These are phyloP conservation scores for Aspergillus sp. DNA, from an alignment of 2,329 filamentous ascomycete species.

Conservation along the genomic window DNA sequence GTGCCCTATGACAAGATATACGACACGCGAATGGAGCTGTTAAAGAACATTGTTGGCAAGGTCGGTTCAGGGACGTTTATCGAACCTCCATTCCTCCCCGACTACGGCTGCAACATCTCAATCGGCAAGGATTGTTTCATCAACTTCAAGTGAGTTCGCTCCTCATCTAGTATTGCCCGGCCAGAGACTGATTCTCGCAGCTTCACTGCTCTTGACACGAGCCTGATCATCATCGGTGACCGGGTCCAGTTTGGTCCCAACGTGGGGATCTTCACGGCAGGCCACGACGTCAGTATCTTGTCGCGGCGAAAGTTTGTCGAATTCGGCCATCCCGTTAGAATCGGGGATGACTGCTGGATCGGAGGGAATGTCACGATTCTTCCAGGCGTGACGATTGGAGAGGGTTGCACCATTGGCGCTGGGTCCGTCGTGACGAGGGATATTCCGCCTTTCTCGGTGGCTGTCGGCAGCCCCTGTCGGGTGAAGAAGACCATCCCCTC, in stretches of 20 bases:
- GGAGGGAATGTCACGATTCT: conserved; percentile 48
- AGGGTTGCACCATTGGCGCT: conserved; percentile 42
- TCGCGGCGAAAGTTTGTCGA: conserved; percentile 51
- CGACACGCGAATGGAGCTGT: conserved; percentile 23
- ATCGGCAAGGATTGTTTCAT: conserved; percentile 32
- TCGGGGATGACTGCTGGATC: conserved; percentile 52
- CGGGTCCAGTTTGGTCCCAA: conserved; percentile 55
- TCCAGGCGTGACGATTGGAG: conserved; percentile 43
- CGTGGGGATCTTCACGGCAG: conserved; percentile 53
- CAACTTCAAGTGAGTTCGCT: conserved; percentile 30
- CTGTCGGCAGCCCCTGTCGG: conserved; percentile 25
- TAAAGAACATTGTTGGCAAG: conserved; percentile 27
- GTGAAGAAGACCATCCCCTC: conserved; percentile 25
- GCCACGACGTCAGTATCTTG: conserved; percentile 52
- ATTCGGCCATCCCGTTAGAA: conserved; percentile 48
- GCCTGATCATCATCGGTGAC: conserved; percentile 54
- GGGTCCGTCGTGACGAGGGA: conserved; percentile 41
- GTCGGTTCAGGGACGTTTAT: conserved; percentile 30
- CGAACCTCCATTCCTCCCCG: conserved; percentile 31
- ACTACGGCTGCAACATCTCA: conserved; percentile 33
- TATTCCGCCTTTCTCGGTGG: conserved; percentile 31
- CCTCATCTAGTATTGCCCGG: neutral
- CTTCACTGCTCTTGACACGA: conserved; percentile 54
- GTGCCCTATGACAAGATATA: conserved; percentile 27
- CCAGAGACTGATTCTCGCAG: conserved; percentile 38